Conservation (phyloP, 1,284 basidiomycete species). For the Fistulina hepatica region DNA sequence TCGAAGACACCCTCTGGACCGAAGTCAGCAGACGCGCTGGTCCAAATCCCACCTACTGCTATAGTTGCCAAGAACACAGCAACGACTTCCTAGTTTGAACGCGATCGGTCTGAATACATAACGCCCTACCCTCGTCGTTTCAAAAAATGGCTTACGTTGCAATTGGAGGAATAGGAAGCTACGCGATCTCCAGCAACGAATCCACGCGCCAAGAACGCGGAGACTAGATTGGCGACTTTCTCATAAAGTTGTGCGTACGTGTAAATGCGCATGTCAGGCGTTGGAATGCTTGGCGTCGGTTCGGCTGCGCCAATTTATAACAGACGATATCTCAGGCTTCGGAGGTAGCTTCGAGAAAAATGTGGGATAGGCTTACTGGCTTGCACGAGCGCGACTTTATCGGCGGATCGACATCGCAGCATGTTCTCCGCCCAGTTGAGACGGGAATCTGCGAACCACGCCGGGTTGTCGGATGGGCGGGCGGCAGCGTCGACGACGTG, state of each 20-base stretch:
- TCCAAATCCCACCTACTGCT: constrained; percentile 72
- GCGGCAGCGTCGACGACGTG: constrained; percentile 52
- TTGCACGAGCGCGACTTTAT: constrained; percentile 67
- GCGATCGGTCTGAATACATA: constrained; percentile 1
- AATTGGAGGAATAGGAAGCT: constrained; percentile 74
- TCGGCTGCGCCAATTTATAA: constrained; percentile 35
- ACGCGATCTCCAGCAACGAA: constrained; percentile 65
- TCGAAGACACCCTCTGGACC: constrained; percentile 76
- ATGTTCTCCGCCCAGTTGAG: constrained; percentile 88
- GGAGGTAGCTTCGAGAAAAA: constrained; percentile 7
- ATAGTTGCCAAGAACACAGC: constrained; percentile 67
- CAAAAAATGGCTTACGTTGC: constrained; percentile 45
- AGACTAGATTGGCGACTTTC: constrained; percentile 52
- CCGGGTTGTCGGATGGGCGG: constrained; percentile 59
- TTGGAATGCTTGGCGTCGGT: constrained; percentile 38
- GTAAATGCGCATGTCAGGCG: constrained; percentile 35
- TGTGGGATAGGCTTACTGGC: constrained; percentile 37
- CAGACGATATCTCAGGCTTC: constrained; percentile 6
- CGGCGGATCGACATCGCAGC: constrained; percentile 45
- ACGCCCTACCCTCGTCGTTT: constrained; percentile 1
- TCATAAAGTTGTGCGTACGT: constrained; percentile 54
- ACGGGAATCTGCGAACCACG: constrained; percentile 63
- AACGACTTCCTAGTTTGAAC: constrained; percentile 47
- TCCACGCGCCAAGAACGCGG: constrained; percentile 49
- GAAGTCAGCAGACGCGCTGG: constrained; percentile 82